Percentiles rank a stretch among this genome's conserved stretches.
These are phyloP conservation scores for Aspergillus hortae DNA, from an alignment of 2,329 filamentous ascomycete genomes.

Conservation along the genomic window DNA sequence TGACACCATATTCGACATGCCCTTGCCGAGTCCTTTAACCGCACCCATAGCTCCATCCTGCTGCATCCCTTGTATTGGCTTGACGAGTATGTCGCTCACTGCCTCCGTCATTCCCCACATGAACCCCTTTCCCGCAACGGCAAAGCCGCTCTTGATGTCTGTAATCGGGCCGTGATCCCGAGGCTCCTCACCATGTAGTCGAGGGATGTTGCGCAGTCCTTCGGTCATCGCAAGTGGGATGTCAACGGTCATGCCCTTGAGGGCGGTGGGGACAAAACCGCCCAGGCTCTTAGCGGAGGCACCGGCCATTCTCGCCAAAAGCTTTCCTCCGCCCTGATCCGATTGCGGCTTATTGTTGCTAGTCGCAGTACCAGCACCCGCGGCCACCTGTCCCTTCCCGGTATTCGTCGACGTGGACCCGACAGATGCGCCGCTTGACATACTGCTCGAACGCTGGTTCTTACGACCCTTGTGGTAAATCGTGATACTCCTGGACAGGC, in stretches of 20 bases:
- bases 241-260: conserved; percentile 34
- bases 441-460: no score
- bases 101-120: conserved; percentile 29
- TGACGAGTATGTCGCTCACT: conserved; percentile 26
- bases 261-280: conserved; percentile 19
- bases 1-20: conserved; percentile 19
- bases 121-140: conserved; percentile 32
- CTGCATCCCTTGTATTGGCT: conserved; percentile 29
- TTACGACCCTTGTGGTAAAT: neutral
- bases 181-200: conserved; percentile 34
- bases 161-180: conserved; percentile 27
- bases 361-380: no score
- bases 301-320: conserved; percentile 2
- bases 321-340: no score
- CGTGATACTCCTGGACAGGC: neutral
- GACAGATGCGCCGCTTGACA: no score
- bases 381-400: no score
- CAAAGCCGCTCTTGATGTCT: conserved; percentile 31
- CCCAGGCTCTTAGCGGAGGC: conserved; percentile 21
- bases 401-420: no score
- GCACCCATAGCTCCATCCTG: conserved; percentile 31
- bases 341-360: no score
- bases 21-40: conserved; percentile 34
- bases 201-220: conserved; percentile 33
- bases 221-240: conserved; percentile 36